Base-by-base conservation (phyloP, 2,329 filamentous ascomycete species). In the Sclerotinia minor region DNA sequence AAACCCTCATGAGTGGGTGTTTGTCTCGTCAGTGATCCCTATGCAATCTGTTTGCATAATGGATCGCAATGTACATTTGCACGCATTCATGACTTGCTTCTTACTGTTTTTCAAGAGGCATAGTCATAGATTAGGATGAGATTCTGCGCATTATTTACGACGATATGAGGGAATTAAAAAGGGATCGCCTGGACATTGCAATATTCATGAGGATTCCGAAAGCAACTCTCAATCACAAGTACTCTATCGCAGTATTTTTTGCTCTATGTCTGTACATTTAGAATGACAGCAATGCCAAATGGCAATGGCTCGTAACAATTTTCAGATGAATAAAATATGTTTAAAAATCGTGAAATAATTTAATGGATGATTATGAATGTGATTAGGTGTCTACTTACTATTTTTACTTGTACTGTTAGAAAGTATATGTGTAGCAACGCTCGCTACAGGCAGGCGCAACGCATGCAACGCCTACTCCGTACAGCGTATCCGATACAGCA, bases 41-140 rank as follows among this genome's bases (percentile, higher is more conserved):
- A 49, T 74, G 73, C 73, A 72, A 70, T 72, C 69, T 72, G 70
- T 70, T 68, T 58, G 64, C 64, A 32, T 41, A 26, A 60, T 52
- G 54, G 32, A 71, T 71, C 55, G 73, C 73, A 41, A 69, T 76
- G 74, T 74, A 75, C 61, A 75, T 74, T 71, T 72, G 71, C 69
- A 70, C 54, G 68, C 66, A 70, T 69, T 67, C 68, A 69, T 58
- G 69, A 69, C 71, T 69, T 65, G 67, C 68, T 72, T 71, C 45
- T 53, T 55, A 63, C 24, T 29, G 45, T 66, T 66, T 50, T 66
- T 60, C 32, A 19, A 49, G 53, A 66, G 24, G 53, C 32, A 50
- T 65, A 61, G 44, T 44, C 58, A 60, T 38, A 50, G 64, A 53
- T 52, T 66, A 60, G 44, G 64, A 60, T 49, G 41, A 29, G 13